These are phyloP conservation scores for Vitis rotundifolia DNA, from an alignment of 164 flowering plant species.

Conservation along the genomic window DNA sequence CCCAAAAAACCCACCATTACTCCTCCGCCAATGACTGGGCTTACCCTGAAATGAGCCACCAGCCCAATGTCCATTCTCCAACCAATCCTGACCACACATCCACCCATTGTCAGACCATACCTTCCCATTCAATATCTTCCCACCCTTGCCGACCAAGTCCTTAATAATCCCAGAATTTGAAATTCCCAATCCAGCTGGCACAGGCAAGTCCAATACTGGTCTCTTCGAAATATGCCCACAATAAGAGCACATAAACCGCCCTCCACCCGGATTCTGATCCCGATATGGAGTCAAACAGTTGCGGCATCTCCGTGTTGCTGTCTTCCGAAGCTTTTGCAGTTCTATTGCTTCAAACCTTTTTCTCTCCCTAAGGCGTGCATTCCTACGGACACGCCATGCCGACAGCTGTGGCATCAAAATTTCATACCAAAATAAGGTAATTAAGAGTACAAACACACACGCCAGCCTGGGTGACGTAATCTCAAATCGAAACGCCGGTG, in stretches of 20 bases:
- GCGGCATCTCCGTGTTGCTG: constrained; percentile 81
- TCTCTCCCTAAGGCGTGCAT: constrained; percentile 72
- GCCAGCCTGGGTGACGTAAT: constrained; percentile 90
- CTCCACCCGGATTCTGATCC: constrained; percentile 95
- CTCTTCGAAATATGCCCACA: constrained; percentile 95
- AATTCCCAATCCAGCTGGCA: constrained; percentile 52
- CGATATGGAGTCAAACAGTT: constrained; percentile 82
- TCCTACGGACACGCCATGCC: constrained; percentile 77
- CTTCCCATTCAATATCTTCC: constrained; percentile 74
- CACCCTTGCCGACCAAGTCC: constrained; percentile 74
- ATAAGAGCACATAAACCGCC: constrained; percentile 91
- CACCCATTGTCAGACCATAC: constrained; percentile 79
- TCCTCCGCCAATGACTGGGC: constrained; percentile 50
- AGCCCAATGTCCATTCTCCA: constrained; percentile 71
- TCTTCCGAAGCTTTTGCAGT: constrained; percentile 83
- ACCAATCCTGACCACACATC: constrained; percentile 74
- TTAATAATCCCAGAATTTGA: constrained; percentile 63
- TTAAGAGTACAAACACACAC: constrained; percentile 84
- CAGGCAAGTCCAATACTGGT: constrained; percentile 86
- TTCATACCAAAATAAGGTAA: constrained; percentile 95
- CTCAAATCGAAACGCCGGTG: constrained; percentile 85
- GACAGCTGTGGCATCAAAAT: constrained; percentile 95
- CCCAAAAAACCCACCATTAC: constrained; percentile 42
- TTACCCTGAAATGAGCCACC: constrained; percentile 51
- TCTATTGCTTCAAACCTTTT: constrained; percentile 81